Evolutionary conservation across 2,329 filamentous ascomycete genomes (phyloP), one percentile per base, ranked within the genome.

Genomic region (Allantophomopsis cytisporea): DNA sequence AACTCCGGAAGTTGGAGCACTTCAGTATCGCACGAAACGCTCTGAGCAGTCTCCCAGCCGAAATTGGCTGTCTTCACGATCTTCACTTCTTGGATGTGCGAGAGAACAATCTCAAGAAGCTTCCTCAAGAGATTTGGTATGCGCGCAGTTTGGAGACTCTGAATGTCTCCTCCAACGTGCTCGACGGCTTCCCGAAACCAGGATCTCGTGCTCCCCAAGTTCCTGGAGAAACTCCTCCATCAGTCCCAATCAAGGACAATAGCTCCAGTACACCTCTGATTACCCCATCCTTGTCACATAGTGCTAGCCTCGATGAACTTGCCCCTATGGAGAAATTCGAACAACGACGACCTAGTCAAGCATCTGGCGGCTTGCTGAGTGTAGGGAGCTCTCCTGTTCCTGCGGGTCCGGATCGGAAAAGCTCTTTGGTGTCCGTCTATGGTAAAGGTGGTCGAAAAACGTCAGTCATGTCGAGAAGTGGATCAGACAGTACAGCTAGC

Each of bases 71-170:
- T 47, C 69, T 98, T 17, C 74, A 71, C 1, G 89, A 96, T 57
- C 68, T 98, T 45, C 80, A 78, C 39, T 81, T 87, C 45, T 68
- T 98, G 32, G 89, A 98, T 55, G 72, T 96, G 14, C 76, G 89
- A 46, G 86, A 91, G 54, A 98, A 96, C 64, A 98, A 96, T 54
- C 72, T 98, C 42, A 82, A 80, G 47, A 82, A 81, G 52, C 66
- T 98, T 23, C 91, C 91, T 2, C 76, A 84, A 54, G 91, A 98
- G 54, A 71, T 98, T n/a, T 98, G 91, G 91, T 89, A 85, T 68
- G 89, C 89, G 38, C 80, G 81, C 50, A 87, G 82, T 54, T 62
- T 98, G 40, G 88, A 96, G 59, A 89, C 82, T 0, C 71, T 98
- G 43, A 98, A 98, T 51, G 80, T 94, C 11, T 96, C 89, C 1